A percentile compares a stretch with the other conserved stretches of the same genome.
phyloP scores from a whole-genome alignment of 2,329 filamentous ascomycete genomes.

The Thielaviopsis musarum region DNA sequence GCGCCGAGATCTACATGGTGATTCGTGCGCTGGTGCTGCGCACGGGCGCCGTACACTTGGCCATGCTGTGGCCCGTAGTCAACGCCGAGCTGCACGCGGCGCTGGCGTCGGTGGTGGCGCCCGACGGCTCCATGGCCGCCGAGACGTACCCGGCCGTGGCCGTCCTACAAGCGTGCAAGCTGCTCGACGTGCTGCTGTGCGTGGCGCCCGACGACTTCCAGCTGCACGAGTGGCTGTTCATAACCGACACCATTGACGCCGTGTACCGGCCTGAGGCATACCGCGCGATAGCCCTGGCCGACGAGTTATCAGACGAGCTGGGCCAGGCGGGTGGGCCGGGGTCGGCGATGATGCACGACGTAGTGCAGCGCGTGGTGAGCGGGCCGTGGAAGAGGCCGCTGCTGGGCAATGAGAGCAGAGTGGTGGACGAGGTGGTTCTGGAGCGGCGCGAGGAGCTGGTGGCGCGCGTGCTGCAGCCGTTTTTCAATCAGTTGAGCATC shows the following conservation, averaged over 20 bases:
- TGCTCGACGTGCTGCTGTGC: constrained; percentile 76
- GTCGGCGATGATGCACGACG: constrained; percentile 17
- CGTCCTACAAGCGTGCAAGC: constrained; percentile 80
- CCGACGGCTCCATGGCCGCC: constrained; percentile 42
- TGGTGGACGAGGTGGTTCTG: constrained; percentile 36
- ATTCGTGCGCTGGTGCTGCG: constrained; percentile 67
- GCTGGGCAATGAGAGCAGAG: constrained; percentile 30
- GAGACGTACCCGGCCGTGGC: constrained; percentile 64
- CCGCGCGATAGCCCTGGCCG: constrained; percentile 59
- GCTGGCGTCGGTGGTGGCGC: constrained; percentile 55
- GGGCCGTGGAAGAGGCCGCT: constrained; percentile 29
- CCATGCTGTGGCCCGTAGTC: constrained; percentile 76
- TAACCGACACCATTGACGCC: constrained; percentile 92
- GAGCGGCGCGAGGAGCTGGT: constrained; percentile 54
- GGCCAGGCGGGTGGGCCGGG: constrained; percentile 22
- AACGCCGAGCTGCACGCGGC: constrained; percentile 72
- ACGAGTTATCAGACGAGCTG: constrained; percentile 68
- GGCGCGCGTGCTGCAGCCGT: constrained; percentile 64
- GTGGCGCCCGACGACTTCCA: constrained; percentile 91
- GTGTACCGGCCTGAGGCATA: constrained; percentile 63
- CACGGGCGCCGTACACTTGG: constrained; percentile 62
- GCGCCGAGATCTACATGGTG: constrained; percentile 80
- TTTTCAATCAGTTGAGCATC: constrained; percentile 84
- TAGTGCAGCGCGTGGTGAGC: constrained; percentile 20
- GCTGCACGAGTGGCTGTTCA: constrained; percentile 93